A percentile compares a stretch with the other conserved stretches of the same genome.
These are phyloP conservation scores for Cryptosporidium sp. DNA, from an alignment of 169 alveolate species.

Conservation along the genomic window DNA sequence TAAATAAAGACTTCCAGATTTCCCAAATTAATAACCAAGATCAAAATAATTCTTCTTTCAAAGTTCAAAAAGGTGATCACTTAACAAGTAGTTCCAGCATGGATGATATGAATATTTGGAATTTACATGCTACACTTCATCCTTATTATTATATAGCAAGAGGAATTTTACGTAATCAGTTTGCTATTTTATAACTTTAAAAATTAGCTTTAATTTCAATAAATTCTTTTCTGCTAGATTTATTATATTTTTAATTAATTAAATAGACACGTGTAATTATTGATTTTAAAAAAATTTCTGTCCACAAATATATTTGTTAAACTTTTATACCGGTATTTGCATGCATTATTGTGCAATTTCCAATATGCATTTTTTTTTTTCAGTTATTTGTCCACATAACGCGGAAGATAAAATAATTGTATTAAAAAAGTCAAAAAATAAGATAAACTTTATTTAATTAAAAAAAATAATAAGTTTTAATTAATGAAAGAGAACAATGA, in stretches of 20 bases:
- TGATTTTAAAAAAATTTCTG: background rate
- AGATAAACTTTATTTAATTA: background rate
- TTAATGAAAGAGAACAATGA: slow-evolving; percentile 12
- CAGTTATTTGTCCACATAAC: background rate
- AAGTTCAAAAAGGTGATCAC: slow-evolving; percentile 11
- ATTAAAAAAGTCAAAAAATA: background rate
- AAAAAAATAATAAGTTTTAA: slow-evolving; percentile 2
- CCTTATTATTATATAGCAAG: slow-evolving; percentile 73
- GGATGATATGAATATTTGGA: slow-evolving; percentile 54
- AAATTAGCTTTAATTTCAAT: background rate
- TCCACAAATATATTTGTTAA: background rate
- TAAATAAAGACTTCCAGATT: background rate
- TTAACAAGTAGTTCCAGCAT: background rate
- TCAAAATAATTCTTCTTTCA: background rate
- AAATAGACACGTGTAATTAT: background rate
- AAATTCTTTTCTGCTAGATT: background rate
- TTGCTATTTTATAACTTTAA: slow-evolving; percentile 52
- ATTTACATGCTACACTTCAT: slow-evolving; percentile 55
- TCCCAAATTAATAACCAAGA: background rate
- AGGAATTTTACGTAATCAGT: slow-evolving; percentile 45
- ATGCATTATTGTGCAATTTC: background rate
- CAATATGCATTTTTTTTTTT: background rate
- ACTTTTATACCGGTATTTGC: slow-evolving; percentile 37
- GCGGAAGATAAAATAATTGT: slow-evolving; percentile 15
- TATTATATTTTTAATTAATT: background rate